phyloP scores from a whole-genome alignment of 306 rosid species.

The Rosa lucieae region DNA sequence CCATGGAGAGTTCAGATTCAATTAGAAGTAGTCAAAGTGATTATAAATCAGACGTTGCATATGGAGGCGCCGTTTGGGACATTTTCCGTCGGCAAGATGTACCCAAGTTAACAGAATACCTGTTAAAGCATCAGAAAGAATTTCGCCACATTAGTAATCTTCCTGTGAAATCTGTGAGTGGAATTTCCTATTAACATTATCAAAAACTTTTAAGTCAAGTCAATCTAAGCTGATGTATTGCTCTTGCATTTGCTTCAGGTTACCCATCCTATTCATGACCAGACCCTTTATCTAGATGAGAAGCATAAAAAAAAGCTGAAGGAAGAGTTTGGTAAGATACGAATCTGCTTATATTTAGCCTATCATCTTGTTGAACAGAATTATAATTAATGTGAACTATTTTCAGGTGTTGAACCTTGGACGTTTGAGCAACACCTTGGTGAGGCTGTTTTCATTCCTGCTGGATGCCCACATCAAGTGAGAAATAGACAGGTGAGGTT shows the following conservation, averaged over 20 bases:
- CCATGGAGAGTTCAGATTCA: conserved; percentile 18
- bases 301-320: conserved; percentile 61
- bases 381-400: conserved; percentile 9
- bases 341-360: conserved; percentile 18
- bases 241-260: conserved; percentile 47
- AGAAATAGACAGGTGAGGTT: conserved; percentile 53
- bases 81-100: conserved; percentile 71
- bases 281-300: conserved; percentile 51
- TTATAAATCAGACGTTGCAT: conserved; percentile 31
- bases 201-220: conserved; percentile 3
- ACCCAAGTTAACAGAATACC: conserved; percentile 52
- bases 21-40: conserved; percentile 17
- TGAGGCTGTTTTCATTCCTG: conserved; percentile 68
- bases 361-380: conserved; percentile 7
- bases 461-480: conserved; percentile 80
- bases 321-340: conserved; percentile 56
- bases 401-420: conserved; percentile 65
- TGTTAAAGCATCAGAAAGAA: conserved; percentile 50
- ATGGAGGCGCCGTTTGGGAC: conserved; percentile 72
- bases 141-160: conserved; percentile 47
- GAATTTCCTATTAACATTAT: not conserved
- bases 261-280: conserved; percentile 67
- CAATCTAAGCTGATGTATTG: conserved; percentile 17
- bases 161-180: conserved; percentile 54
- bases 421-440: conserved; percentile 69